These are phyloP conservation scores for Phytophthora pisi DNA, from an alignment of 352 stramenopile species.

Conservation along the genomic window DNA sequence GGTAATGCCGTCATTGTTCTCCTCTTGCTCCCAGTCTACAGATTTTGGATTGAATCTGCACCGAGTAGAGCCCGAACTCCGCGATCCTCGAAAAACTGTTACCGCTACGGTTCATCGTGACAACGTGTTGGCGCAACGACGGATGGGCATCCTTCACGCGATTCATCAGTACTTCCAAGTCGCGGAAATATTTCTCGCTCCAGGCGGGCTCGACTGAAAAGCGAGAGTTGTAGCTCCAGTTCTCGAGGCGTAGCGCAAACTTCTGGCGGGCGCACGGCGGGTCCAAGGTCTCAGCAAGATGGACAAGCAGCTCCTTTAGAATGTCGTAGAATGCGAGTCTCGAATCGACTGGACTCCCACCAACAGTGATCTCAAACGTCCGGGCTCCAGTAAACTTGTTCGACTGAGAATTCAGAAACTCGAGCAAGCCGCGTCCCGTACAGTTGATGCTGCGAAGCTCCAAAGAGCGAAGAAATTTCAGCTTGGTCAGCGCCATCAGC, in stretches of 20 bases:
- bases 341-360: constrained; percentile 15
- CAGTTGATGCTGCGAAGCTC: constrained; percentile 42
- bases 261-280: constrained; percentile 8
- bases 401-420: constrained; percentile 38
- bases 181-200: constrained; percentile 15
- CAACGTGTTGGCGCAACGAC: constrained; percentile 19
- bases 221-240: constrained; percentile 22
- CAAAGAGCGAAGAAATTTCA: constrained; percentile 37
- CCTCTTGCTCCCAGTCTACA: constrained; percentile 11
- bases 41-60: background rate
- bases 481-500: constrained; percentile 32
- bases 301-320: constrained; percentile 12
- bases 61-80: constrained; percentile 26
- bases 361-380: constrained; percentile 38
- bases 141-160: constrained; percentile 18
- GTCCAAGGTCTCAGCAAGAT: constrained; percentile 5
- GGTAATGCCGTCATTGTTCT: background rate
- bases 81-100: constrained; percentile 21
- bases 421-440: constrained; percentile 36
- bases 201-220: constrained; percentile 8
- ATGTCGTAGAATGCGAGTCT: constrained; percentile 37
- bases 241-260: constrained; percentile 22
- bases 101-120: constrained; percentile 4
- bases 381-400: constrained; percentile 32
- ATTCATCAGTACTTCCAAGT: constrained; percentile 16